Evolutionary conservation across 202 grass and related monocot species (phyloP).

Genomic region (Alloteropsis angusta): DNA sequence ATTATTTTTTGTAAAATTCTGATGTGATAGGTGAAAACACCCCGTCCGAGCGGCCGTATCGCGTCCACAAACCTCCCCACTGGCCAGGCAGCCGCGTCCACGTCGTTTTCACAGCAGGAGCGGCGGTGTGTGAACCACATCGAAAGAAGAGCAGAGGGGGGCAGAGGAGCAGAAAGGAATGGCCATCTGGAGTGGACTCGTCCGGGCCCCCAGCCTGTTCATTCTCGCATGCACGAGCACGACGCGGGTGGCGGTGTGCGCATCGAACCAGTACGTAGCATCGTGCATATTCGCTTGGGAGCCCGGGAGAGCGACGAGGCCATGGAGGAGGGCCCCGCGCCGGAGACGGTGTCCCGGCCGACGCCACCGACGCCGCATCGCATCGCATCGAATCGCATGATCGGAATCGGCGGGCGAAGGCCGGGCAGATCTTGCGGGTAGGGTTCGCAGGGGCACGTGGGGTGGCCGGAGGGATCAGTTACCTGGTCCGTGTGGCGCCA

Average conservation of each 20-base stretch:
- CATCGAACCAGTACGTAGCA: neutral
- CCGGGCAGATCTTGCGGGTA: neutral
- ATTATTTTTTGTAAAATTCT: too few species aligned
- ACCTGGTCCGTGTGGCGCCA: neutral
- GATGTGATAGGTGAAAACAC: too few species aligned
- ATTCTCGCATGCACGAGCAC: neutral
- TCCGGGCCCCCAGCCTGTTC: too few species aligned
- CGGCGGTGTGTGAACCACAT: slow-evolving; percentile 8
- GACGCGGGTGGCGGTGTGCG: too few species aligned
- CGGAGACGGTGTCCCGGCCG: neutral
- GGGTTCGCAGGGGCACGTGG: neutral
- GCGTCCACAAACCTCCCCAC: neutral
- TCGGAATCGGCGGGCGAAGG: neutral
- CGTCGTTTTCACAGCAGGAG: neutral
- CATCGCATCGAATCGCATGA: neutral
- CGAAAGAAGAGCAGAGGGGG: neutral
- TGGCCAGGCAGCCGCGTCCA: neutral
- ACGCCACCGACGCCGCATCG: neutral
- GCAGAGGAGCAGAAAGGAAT: neutral
- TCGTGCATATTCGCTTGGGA: neutral
- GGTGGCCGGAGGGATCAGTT: neutral
- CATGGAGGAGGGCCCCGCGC: neutral
- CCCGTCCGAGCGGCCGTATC: neutral
- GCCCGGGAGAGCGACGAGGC: neutral
- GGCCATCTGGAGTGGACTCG: too few species aligned